phyloP scores from a whole-genome alignment of 805 yeast species.

The Debaryomyces maramus region DNA sequence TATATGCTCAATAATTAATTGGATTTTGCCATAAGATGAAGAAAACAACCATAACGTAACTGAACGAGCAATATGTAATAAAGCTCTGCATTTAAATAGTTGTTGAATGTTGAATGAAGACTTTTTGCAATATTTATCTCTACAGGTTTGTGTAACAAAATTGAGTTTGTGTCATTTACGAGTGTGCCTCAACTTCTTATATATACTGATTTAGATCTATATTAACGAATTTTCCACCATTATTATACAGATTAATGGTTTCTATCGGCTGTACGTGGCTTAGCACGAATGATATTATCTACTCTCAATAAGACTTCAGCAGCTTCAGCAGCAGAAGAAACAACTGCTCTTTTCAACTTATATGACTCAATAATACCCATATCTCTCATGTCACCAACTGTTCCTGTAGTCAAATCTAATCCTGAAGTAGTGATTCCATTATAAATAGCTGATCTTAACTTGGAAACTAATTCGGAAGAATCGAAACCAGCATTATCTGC shows the following conservation, averaged over 20 bases:
- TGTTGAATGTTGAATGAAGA: too few species aligned
- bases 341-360: constrained; percentile 91
- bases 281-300: constrained; percentile 94
- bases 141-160: not conserved
- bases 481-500: constrained; percentile 98
- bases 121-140: too few species aligned
- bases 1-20: too few species aligned
- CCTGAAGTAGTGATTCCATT: constrained; percentile 92
- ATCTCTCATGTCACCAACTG: constrained; percentile 91
- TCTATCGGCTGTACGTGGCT: constrained; percentile 95
- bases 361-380: constrained; percentile 90
- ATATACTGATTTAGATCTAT: not conserved
- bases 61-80: too few species aligned
- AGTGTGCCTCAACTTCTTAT: too few species aligned
- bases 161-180: not conserved
- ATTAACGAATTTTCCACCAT: not conserved
- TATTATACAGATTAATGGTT: constrained; percentile 36
- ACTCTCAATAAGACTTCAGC: constrained; percentile 94
- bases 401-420: constrained; percentile 80
- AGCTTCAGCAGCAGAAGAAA: constrained; percentile 95
- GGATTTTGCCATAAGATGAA: too few species aligned
- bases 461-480: constrained; percentile 87
- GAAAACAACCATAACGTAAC: too few species aligned
- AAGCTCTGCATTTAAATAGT: too few species aligned
- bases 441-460: constrained; percentile 85